Base-by-base conservation (phyloP, 148 eudicot genomes). In the Tetragonia tetragonoides region DNA sequence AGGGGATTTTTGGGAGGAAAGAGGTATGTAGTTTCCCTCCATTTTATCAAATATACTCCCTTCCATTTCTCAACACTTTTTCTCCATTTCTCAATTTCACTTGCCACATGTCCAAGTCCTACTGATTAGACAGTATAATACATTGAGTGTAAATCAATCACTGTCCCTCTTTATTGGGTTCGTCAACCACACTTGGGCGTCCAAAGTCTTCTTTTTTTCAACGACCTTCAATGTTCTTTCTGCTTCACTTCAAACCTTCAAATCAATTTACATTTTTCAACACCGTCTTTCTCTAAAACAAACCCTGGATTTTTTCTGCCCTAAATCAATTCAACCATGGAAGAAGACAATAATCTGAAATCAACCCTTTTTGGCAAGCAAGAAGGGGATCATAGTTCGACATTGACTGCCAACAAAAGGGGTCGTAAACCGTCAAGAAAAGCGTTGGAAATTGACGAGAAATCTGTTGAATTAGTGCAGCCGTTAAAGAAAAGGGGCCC, bases 401-500 rank as follows among this genome's bases (percentile, higher is more conserved):
- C 80, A 75, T 78, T 74, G 75, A 78, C 79, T 68, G 41, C 23
- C 0, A 11, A 70, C 1, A 81, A 64, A 74, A 68, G 81, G 78
- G 78, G 56, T 51, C 78, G 78, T 4, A 74, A 78, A 28, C 78
- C 75, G 61, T 68, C 71, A 7, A 53, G 4, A 14, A 75, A 74
- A 28, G 70, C 38, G n/a, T n/a, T 47, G 20, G 75, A 78, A 75
- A 42, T 0, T 18, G 79, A 24, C 49, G 76, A 34, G 3, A 47
- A 56, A 24, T 21, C 39, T 66, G 51, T 72, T 38, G 71, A 68
- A 9, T 44, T 44, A 47, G 75, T 46, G 9, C n/a, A 62, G 14
- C 40, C 56, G 21, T 72, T 40, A 37, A 74, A 49, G 75, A 82
- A 82, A 64, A 71, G 81, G 1, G 81, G 81, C 0, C 75, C 79